Base-by-base conservation (phyloP, 345 rosid species). In the Hibiscus syriacus region DNA sequence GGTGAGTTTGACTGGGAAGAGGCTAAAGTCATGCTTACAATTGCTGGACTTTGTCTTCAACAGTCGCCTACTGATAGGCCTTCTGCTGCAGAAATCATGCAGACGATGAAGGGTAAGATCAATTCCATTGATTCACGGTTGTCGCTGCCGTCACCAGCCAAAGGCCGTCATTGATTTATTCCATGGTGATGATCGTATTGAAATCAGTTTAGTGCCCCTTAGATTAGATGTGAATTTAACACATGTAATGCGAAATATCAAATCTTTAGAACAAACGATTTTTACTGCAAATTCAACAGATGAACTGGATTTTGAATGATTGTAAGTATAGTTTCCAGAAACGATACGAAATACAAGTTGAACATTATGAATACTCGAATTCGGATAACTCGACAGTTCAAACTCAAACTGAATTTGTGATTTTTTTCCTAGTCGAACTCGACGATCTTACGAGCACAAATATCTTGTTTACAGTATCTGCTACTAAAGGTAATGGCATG, bases 61-160 rank as follows among this genome's bases (percentile, higher is more conserved):
- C 83, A 77, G 43, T 49, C 85, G 2, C 86, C 88, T 2, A 72
- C 84, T 12, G 78, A 72, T 0, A 80, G 96, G 77, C 98, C 92
- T 6, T 83, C 92, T 0, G 87, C 87, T 14, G 60, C 85, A 14
- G 81, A 83, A 50, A 75, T 92, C 38, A 64, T 81, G 66, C 74
- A 69, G 19, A 57, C 64, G 0, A 76, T 92, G 27, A 58, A 72
- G 69, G 58, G 79, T 17, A 75, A 71, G 60, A 68, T 87, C 14
- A 43, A 78, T 16, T 84, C 85, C 27, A 38, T 78, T 34, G 71
- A 77, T 22, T 77, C 73, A 64, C 66, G 56, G 20, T 50, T 23
- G 60, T 13, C 68, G n/a, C 20, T n/a, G n/a, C n/a, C 69, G 11
- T n/a, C n/a, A n/a, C n/a, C n/a, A n/a, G 13, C 54, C 14, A 75